These are phyloP conservation scores for Spatholobus suberectus DNA, from an alignment of 306 rosid species.

Conservation along the genomic window DNA sequence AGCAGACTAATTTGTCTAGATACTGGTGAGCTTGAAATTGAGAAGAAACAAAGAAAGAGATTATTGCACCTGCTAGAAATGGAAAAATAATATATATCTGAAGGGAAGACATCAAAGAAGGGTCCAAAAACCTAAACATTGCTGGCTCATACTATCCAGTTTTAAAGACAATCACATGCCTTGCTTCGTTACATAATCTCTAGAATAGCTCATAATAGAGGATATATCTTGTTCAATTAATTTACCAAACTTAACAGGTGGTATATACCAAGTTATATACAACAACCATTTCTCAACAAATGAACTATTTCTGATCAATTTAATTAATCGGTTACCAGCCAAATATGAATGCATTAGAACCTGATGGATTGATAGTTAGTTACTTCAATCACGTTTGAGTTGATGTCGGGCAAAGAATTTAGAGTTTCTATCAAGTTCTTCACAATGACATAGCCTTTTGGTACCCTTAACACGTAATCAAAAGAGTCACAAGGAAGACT, in stretches of 20 bases:
- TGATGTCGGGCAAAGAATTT: constrained; percentile 5
- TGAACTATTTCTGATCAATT: constrained; percentile 15
- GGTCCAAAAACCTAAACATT: constrained; percentile 38
- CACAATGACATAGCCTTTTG: not conserved
- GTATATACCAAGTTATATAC: not conserved
- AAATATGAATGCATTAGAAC: not conserved
- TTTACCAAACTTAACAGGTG: not conserved
- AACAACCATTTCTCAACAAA: not conserved
- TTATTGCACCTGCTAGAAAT: constrained; percentile 2
- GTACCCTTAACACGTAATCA: constrained; percentile 18
- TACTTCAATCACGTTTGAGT: constrained; percentile 2
- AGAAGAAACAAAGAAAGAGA: constrained; percentile 20
- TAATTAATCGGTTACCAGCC: constrained; percentile 4
- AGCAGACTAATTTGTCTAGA: not conserved
- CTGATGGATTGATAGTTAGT: not conserved
- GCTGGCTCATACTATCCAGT: constrained; percentile 40
- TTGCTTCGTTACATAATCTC: constrained; percentile 6
- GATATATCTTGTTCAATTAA: not conserved
- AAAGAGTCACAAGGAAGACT: constrained; percentile 13
- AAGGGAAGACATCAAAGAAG: constrained; percentile 31
- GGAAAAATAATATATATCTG: constrained; percentile 16
- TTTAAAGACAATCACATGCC: constrained; percentile 47
- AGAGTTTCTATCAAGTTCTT: not conserved
- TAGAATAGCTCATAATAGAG: not conserved
- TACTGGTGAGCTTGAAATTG: constrained; percentile 7